Evolutionary conservation across 176 grass and related monocot genomes (phyloP).

Genomic region (Aegilops tauschii): DNA sequence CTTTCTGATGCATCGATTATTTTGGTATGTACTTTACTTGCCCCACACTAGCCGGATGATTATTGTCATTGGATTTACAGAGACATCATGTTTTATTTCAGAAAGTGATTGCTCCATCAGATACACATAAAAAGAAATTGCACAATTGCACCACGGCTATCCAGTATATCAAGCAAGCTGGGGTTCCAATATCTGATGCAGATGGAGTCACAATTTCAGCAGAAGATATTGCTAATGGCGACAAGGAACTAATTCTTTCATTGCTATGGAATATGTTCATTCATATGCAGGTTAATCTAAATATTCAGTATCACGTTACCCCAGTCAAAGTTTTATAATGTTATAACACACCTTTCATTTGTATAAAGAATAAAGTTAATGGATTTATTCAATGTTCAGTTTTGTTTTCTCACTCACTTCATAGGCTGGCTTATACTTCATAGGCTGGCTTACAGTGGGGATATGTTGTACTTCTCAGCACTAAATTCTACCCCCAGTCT

Average conservation of each 20-base stretch:
- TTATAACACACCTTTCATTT: not conserved
- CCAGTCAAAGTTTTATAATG: not conserved
- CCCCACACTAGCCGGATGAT: not conserved
- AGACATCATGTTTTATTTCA: conserved; percentile 27
- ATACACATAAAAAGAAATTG: conserved; percentile 62
- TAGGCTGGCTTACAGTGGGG: not conserved
- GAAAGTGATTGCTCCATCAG: conserved; percentile 54
- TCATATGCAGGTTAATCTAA: conserved; percentile 46
- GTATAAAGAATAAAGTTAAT: not conserved
- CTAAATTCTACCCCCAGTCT: not conserved
- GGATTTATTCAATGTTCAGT: not conserved
- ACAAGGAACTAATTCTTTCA: conserved; percentile 60
- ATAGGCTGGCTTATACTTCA: not conserved
- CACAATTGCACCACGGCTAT: conserved; percentile 52
- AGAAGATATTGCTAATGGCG: conserved; percentile 55
- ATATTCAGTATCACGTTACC: not conserved
- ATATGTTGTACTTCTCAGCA: not conserved
- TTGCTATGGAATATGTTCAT: conserved; percentile 62
- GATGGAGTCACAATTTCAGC: conserved; percentile 49
- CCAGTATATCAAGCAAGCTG: conserved; percentile 46
- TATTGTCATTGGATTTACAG: conserved; percentile 14
- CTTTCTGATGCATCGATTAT: conserved; percentile 49
- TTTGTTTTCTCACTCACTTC: not conserved
- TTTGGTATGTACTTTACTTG: conserved; percentile 29
- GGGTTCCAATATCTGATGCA: conserved; percentile 41